phyloP scores from a whole-genome alignment of 257 asterid species.

The Leonotis leonurus region DNA sequence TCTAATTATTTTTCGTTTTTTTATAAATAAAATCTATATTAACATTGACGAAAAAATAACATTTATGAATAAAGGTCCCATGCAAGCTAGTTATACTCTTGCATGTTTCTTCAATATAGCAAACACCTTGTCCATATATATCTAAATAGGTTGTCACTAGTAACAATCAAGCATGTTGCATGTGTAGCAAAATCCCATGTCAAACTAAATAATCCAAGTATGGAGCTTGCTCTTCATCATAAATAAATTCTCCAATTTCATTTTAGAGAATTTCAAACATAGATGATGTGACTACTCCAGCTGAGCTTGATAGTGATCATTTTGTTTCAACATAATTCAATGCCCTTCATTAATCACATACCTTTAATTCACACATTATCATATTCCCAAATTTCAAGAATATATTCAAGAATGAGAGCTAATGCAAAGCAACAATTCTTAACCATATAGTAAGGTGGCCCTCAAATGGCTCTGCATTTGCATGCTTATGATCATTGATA shows the following conservation, averaged over 20 bases:
- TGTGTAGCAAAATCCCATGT: constrained; percentile 16
- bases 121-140: constrained; percentile 12
- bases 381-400: not conserved
- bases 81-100: constrained; percentile 19
- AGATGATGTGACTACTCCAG: constrained; percentile 23
- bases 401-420: not conserved
- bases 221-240: constrained; percentile 3
- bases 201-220: constrained; percentile 11
- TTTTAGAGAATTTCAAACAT: not conserved
- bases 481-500: not conserved
- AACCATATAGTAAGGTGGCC: not conserved
- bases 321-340: constrained; percentile 17
- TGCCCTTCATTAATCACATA: not conserved
- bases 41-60: too few relatives aligned
- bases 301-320: constrained; percentile 24
- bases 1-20: too few relatives aligned
- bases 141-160: constrained; percentile 9
- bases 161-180: constrained; percentile 21
- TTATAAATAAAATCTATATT: too few relatives aligned
- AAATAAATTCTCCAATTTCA: not conserved
- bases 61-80: constrained; percentile 20
- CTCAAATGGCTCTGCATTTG: not conserved
- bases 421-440: not conserved
- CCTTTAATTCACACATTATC: not conserved
- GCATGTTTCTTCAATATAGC: constrained; percentile 22